phyloP scores from a whole-genome alignment of 2,329 filamentous ascomycete species.

The Colletotrichum navitas region DNA sequence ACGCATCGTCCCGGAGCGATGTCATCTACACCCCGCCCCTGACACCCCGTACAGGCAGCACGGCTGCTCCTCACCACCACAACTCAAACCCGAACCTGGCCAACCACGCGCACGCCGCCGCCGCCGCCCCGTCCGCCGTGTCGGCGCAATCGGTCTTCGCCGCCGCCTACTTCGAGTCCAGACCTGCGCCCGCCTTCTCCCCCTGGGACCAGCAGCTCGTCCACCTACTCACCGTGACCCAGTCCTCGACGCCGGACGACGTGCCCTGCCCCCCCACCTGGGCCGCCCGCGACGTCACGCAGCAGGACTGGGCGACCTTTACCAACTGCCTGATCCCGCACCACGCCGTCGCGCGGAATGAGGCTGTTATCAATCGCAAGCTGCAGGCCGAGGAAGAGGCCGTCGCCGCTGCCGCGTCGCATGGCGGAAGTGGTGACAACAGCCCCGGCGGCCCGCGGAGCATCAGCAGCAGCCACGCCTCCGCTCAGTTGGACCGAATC shows the following conservation, averaged over 20 bases:
- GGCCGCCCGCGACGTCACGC: slow-evolving; percentile 58
- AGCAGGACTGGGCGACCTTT: slow-evolving; percentile 71
- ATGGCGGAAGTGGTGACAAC: slow-evolving; percentile 17
- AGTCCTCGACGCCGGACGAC: slow-evolving; percentile 55
- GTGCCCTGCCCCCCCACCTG: slow-evolving; percentile 58
- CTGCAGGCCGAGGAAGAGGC: slow-evolving; percentile 55
- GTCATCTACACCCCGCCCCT: slow-evolving; percentile 66
- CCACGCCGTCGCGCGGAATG: slow-evolving; percentile 59
- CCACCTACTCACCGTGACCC: slow-evolving; percentile 52
- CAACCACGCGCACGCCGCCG: slow-evolving; percentile 38
- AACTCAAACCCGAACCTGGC: slow-evolving; percentile 20
- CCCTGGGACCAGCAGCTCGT: slow-evolving; percentile 45
- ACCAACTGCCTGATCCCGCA: slow-evolving; percentile 67
- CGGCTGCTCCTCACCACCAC: slow-evolving; percentile 35
- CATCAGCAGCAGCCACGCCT: slow-evolving; percentile 51
- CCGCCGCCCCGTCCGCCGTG: neutral
- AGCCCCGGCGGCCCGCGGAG: slow-evolving; percentile 41
- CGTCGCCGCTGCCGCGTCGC: slow-evolving; percentile 38
- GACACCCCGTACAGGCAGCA: slow-evolving; percentile 55
- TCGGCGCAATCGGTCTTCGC: slow-evolving; percentile 48
- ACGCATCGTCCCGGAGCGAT: slow-evolving; percentile 55
- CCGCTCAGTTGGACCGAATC: slow-evolving; percentile 58
- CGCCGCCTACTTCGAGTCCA: slow-evolving; percentile 62
- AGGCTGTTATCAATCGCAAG: slow-evolving; percentile 63
- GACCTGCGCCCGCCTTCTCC: slow-evolving; percentile 50